These are phyloP conservation scores for Aspergillus carlsbadensis DNA, from an alignment of 495 filamentous ascomycete species.

Conservation along the genomic window DNA sequence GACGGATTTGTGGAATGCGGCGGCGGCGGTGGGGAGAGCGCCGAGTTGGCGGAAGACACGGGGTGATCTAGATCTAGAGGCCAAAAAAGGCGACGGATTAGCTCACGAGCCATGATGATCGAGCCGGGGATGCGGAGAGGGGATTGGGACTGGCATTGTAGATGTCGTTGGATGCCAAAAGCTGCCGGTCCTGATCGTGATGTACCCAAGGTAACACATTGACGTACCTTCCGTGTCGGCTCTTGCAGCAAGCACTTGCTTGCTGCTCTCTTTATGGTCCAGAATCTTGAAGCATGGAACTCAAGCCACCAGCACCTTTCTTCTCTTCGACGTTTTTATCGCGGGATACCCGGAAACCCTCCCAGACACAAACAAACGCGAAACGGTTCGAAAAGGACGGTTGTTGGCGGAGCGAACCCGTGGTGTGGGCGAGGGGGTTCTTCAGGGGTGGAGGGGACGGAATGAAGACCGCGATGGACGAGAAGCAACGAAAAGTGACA, in stretches of 20 bases:
- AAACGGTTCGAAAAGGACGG: constrained; percentile 11
- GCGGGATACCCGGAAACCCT: not conserved
- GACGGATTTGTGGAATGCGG: constrained; percentile 31
- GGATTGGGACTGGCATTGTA: constrained; percentile 9
- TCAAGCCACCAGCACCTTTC: constrained; percentile 27
- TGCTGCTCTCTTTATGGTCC: constrained; percentile 53
- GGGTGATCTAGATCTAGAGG: constrained; percentile 41
- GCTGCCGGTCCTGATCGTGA: not conserved
- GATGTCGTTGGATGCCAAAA: constrained; percentile 3
- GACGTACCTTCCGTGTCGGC: constrained; percentile 51
- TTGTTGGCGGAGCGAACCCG: constrained; percentile 9
- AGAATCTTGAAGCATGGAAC: constrained; percentile 55
- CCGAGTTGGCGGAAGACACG: constrained; percentile 42
- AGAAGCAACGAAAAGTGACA: constrained; percentile 3
- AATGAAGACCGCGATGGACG: not conserved
- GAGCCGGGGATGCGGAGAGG: not conserved
- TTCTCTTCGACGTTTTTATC: constrained; percentile 31
- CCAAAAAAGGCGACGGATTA: constrained; percentile 20
- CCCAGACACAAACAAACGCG: not conserved
- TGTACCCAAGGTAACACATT: constrained; percentile 7
- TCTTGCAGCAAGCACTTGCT: constrained; percentile 56
- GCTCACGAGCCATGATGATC: not conserved
- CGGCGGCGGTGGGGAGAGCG: constrained; percentile 34
- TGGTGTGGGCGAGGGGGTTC: constrained; percentile 7
- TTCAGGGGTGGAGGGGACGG: constrained; percentile 21